A percentile compares a stretch with the other conserved stretches of the same genome.
These are phyloP conservation scores for Amniculicola lignicola DNA, from an alignment of 495 filamentous ascomycete genomes.

Conservation along the genomic window DNA sequence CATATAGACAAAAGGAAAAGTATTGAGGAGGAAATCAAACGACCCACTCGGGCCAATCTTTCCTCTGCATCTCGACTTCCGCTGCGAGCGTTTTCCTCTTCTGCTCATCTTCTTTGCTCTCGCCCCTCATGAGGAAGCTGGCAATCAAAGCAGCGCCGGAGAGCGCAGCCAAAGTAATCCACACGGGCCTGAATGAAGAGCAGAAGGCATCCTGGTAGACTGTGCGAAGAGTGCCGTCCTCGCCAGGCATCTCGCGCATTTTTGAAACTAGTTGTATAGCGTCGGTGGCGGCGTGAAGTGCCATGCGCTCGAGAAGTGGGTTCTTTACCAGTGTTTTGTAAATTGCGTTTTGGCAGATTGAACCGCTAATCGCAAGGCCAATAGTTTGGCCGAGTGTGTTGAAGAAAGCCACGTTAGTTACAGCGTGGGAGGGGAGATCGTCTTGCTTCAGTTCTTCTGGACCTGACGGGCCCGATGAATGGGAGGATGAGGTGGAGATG, in stretches of 20 bases:
- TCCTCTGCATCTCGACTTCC: conserved; percentile 29
- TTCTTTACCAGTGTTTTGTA: conserved; percentile 39
- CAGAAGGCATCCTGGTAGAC: conserved; percentile 41
- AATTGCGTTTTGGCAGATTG: conserved; percentile 56
- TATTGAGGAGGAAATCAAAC: background rate
- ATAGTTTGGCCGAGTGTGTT: conserved; percentile 59
- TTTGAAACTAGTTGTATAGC: conserved; percentile 45
- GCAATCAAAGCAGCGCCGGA: conserved; percentile 47
- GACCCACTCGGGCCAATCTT: too few species aligned
- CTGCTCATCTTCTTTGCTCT: conserved; percentile 23
- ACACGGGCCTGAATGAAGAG: conserved; percentile 35
- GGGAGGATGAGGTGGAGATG: conserved; percentile 44
- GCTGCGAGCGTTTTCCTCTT: too few species aligned
- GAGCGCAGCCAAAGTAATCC: conserved; percentile 48
- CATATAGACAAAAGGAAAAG: background rate
- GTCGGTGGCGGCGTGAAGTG: conserved; percentile 42
- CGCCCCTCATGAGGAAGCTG: conserved; percentile 47
- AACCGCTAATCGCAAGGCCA: conserved; percentile 58
- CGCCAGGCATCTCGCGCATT: conserved; percentile 35
- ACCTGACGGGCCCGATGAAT: too few species aligned
- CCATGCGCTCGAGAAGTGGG: conserved; percentile 25
- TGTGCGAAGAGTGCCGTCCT: conserved; percentile 12
- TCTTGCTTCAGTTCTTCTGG: conserved; percentile 40
- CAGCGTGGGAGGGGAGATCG: conserved; percentile 41
- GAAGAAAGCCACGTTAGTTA: conserved; percentile 56